Conservation (phyloP, 176 grass and related monocot genomes). For the Oryza meridionalis region DNA sequence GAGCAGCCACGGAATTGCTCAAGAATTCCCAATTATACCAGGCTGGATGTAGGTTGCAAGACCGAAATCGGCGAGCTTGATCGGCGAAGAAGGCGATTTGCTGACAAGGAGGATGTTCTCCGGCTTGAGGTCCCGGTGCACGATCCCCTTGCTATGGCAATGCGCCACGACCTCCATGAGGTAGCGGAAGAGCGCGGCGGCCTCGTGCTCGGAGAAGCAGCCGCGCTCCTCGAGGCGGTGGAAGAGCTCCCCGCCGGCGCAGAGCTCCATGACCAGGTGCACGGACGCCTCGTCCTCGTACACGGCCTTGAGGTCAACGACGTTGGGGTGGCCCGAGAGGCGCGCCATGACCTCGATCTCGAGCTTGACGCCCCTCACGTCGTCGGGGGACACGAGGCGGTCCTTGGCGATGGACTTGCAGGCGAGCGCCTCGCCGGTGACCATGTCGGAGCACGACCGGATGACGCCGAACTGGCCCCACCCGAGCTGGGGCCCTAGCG, state of each 20-base stretch:
- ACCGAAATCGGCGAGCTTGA: slow-evolving; percentile 90
- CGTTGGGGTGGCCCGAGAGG: slow-evolving; percentile 90
- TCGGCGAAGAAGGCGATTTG: slow-evolving; percentile 65
- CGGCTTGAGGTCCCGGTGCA: slow-evolving; percentile 93
- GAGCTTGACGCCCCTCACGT: slow-evolving; percentile 74
- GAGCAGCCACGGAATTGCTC: slow-evolving; percentile 3
- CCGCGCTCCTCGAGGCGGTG: slow-evolving; percentile 79
- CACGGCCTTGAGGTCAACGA: slow-evolving; percentile 87
- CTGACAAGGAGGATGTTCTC: slow-evolving; percentile 97
- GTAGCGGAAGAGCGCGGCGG: slow-evolving; percentile 63
- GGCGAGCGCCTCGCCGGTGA: slow-evolving; percentile 75
- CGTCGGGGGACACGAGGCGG: slow-evolving; percentile 74
- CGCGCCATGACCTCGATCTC: slow-evolving; percentile 97
- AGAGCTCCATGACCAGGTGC: slow-evolving; percentile 98
- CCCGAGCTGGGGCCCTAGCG: slow-evolving; percentile 77
- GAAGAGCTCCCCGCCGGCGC: slow-evolving; percentile 91
- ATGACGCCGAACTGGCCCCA: slow-evolving; percentile 98
- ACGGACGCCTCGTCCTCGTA: slow-evolving; percentile 88
- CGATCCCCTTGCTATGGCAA: slow-evolving; percentile 87
- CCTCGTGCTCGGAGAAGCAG: slow-evolving; percentile 83
- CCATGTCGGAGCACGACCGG: slow-evolving; percentile 80
- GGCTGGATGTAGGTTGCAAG: slow-evolving; percentile 86
- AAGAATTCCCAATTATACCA: slow-evolving; percentile 44
- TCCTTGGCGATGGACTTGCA: slow-evolving; percentile 98
- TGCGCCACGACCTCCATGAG: slow-evolving; percentile 92